Evolutionary conservation across 2,329 filamentous ascomycete species (phyloP).

Genomic region (Chaetomiaceae sp.): DNA sequence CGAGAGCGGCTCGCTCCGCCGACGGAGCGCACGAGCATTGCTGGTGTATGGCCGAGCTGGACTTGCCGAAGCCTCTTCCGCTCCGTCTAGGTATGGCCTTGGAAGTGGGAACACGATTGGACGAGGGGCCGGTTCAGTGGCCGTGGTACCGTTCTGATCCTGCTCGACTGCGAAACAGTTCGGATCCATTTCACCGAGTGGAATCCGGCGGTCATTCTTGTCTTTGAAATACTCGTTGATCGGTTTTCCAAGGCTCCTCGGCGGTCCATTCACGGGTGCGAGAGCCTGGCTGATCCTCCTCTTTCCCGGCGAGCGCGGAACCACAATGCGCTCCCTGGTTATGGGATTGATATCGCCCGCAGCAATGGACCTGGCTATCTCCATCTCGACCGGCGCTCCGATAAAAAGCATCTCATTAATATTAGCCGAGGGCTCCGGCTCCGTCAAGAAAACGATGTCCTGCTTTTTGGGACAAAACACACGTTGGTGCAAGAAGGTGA

Average conservation of each 20-base stretch:
- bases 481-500: slow-evolving; percentile 90
- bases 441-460: slow-evolving; percentile 70
- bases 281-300: slow-evolving; percentile 36
- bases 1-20: slow-evolving; percentile 50
- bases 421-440: slow-evolving; percentile 58
- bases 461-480: slow-evolving; percentile 78
- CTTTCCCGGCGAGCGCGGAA: slow-evolving; percentile 39
- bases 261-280: slow-evolving; percentile 26
- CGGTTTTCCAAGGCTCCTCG: slow-evolving; percentile 41
- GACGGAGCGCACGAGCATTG: slow-evolving; percentile 39
- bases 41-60: slow-evolving; percentile 31
- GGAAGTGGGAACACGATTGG: slow-evolving; percentile 57
- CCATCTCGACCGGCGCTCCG: slow-evolving; percentile 65
- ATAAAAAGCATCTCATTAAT: slow-evolving; percentile 75
- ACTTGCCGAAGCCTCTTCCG: slow-evolving; percentile 16
- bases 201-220: slow-evolving; percentile 42
- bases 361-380: slow-evolving; percentile 70
- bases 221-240: slow-evolving; percentile 53
- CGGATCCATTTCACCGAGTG: slow-evolving; percentile 59
- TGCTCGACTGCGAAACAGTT: slow-evolving; percentile 56
- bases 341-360: slow-evolving; percentile 82
- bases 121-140: slow-evolving; percentile 42
- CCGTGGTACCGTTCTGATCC: slow-evolving; percentile 39
- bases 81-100: slow-evolving; percentile 49
- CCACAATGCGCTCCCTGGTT: slow-evolving; percentile 65